Base-by-base conservation (phyloP, 495 filamentous ascomycete species). In the Lasiosphaeria hispida region DNA sequence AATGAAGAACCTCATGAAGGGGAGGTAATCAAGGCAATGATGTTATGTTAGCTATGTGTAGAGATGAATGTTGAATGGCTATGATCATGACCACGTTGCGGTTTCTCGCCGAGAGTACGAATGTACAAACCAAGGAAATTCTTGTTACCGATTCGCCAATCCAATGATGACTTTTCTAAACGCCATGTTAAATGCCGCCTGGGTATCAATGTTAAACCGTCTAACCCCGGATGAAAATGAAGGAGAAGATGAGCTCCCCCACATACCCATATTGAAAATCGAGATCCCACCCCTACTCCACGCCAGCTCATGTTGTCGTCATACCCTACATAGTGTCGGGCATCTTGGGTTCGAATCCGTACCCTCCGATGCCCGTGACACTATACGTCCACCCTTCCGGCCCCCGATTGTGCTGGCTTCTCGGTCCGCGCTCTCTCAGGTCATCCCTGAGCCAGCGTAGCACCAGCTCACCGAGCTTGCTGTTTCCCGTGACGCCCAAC, bases 381-480 rank as follows among this genome's bases (percentile, higher is more conserved):
- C 76, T 73, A 60, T 95, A 96, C 10, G 87, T 85, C 75, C 83
- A 85, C 2, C 84, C 89, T 74, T 94, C 82, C 17, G 78, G 80
- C 0, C 78, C 76, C 30, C 78, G 69, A 13, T 72, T 79, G 63
- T 83, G 79, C 64, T 78, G 70, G 51, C 66, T 80, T 60, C 94
- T 78, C 13, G 91, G 91, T 0, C 95, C 94, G 52, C 94, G 79
- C 57, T 89, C 87, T 60, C 79, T 70, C 63, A 97, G 70, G 75
- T 97, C 94, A 60, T 89, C 84, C 69, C 86, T 82, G 73, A 97
- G 74, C 95, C 94, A 97, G 53, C 77, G 77, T 56, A 97, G 68
- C 47, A 97, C 95, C 69, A 98, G 68, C 71, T 94, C 87, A 0
- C 92, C 92, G 7, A 96, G 71, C 36, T 81, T 79, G 59, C 84